Conservation (phyloP, 2,329 filamentous ascomycete genomes). For the Neopestalotiopsis rosae region DNA sequence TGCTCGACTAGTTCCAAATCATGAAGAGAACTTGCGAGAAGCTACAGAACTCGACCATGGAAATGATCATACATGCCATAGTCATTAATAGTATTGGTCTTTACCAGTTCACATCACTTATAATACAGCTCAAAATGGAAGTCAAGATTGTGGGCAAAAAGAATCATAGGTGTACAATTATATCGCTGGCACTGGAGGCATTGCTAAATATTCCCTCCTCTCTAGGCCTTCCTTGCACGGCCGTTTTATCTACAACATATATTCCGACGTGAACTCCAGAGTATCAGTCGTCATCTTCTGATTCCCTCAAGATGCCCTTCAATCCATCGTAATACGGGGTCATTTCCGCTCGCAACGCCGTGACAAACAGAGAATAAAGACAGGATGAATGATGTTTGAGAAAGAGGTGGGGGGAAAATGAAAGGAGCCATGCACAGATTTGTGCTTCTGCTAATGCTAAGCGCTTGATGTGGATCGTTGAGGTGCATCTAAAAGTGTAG, state of each 20-base stretch:
- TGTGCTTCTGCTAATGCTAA: background rate
- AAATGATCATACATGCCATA: background rate
- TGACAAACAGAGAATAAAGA: background rate
- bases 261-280: conserved; percentile 13
- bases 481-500: background rate
- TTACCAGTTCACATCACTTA: too few relatives aligned
- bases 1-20: too few relatives aligned
- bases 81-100: background rate
- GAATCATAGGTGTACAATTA: conserved; percentile 5
- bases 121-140: background rate
- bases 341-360: background rate
- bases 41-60: background rate
- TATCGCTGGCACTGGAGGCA: background rate
- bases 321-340: background rate
- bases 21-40: background rate
- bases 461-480: background rate
- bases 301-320: background rate
- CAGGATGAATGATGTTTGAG: background rate
- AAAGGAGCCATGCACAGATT: background rate
- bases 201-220: background rate
- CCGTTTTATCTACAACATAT: conserved; percentile 8
- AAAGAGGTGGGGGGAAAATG: background rate
- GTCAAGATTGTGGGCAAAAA: background rate
- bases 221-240: background rate
- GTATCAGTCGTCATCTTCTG: conserved; percentile 6